Percentiles rank a stretch among this genome's conserved stretches.
Evolutionary conservation across 352 stramenopile species (phyloP).

Genomic region (Phytophthora pini): DNA sequence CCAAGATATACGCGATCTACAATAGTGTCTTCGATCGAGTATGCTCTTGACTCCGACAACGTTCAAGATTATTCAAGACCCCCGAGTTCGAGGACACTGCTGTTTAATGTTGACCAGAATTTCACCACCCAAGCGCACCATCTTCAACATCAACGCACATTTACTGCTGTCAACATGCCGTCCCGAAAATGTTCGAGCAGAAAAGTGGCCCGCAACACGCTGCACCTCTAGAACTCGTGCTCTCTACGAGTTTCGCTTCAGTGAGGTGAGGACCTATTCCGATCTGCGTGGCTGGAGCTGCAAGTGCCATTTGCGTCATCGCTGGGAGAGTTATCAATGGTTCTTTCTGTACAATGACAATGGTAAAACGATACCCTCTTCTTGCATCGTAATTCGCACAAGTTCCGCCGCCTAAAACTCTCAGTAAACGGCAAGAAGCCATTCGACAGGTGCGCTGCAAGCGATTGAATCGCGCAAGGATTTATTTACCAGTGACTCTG

Average conservation of each 20-base stretch:
- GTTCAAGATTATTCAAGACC: conserved; percentile 3
- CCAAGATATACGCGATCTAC: not conserved
- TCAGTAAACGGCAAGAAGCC: no score
- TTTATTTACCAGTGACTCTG: no score
- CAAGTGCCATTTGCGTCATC: conserved; percentile 34
- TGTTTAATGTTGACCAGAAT: no score
- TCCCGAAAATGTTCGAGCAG: conserved; percentile 75
- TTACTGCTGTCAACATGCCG: conserved; percentile 37
- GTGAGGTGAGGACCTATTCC: conserved; percentile 37
- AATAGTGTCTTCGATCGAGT: conserved; percentile 22
- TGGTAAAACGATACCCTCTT: no score
- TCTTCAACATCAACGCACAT: conserved; percentile 58
- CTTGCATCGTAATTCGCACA: no score
- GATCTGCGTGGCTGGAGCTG: conserved; percentile 72
- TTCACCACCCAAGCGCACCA: conserved; percentile 24
- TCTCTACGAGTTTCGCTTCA: conserved; percentile 59
- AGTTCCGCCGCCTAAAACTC: no score
- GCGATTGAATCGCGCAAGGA: no score
- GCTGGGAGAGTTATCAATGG: no score
- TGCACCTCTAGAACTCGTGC: conserved; percentile 43
- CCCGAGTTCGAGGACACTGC: no score
- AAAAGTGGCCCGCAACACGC: conserved; percentile 59
- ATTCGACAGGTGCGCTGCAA: no score
- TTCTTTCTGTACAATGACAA: no score
- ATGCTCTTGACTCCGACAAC: conserved; percentile 72